Base-by-base conservation (phyloP, 2,329 filamentous ascomycete genomes). In the Sclerotinia glacialis region DNA sequence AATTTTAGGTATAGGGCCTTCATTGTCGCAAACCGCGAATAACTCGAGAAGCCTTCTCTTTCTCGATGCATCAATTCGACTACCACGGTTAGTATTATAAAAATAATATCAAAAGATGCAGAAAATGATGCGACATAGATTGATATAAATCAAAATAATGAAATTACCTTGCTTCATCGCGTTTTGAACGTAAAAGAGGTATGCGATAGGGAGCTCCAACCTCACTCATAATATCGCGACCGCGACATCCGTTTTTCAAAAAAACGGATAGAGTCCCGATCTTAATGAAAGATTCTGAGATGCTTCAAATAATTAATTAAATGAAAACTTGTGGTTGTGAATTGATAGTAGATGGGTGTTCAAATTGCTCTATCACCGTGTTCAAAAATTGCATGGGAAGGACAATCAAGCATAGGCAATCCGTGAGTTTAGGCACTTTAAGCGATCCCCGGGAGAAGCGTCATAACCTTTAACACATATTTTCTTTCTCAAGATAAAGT, bases 1-100 rank as follows among this genome's bases (percentile, higher is more conserved):
- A 78, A 83, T 80, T 76, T 85, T 83, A 74, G 86, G 85, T 74
- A 88, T 76, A 71, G 81, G 81, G 78, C 81, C 80, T 78, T 86
- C 82, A 76, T 83, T 80, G 78, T 88, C 86, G 78, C 89, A 90
- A 82, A 91, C 89, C 84, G 91, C 84, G 82, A 90, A 96, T 75
- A 97, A 85, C 82, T 95, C 90, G 78, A 89, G 89, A 78, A 97
- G 85, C 84, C 96, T 96, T 79, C 92, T 89, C 86, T 96, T 95
- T 80, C 91, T 90, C 84, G 90, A 92, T 80, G 84, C 85, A 83
- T 90, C 86, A 85, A 89, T 88, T 85, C 85, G 83, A 80, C 87
- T 90, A 77, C 68, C 72, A 69, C 69, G 31, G 69, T 78, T 77
- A 75, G 71, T 68, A 74, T 65, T 42, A 37, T 71, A 54, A 67